These are phyloP conservation scores for Letharia columbiana DNA, from an alignment of 495 filamentous ascomycete species.

Conservation along the genomic window DNA sequence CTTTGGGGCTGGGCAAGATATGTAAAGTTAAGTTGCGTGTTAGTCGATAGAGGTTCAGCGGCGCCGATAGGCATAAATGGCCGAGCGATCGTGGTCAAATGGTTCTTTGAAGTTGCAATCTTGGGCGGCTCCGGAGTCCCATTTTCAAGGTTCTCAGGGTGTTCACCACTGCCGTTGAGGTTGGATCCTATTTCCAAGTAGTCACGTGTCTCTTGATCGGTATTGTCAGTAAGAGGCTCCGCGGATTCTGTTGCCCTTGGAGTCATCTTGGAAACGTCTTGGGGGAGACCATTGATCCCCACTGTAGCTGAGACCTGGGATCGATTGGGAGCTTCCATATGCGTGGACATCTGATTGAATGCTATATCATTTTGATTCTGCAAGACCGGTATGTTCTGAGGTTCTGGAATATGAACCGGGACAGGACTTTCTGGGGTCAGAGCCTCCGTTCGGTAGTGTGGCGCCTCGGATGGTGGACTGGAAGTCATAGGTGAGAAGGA, in stretches of 20 bases:
- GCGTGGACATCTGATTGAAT: constrained; percentile 59
- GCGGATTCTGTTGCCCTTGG: constrained; percentile 2
- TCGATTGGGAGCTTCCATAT: constrained; percentile 28
- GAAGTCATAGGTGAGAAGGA: constrained; percentile 49
- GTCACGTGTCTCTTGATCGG: background rate
- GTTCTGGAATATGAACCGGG: constrained; percentile 60
- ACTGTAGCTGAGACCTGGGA: constrained; percentile 2
- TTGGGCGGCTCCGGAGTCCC: constrained; percentile 23
- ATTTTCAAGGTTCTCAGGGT: constrained; percentile 42
- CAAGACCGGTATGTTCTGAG: constrained; percentile 61
- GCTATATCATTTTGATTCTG: constrained; percentile 64
- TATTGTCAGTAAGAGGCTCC: background rate
- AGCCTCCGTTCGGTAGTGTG: constrained; percentile 58
- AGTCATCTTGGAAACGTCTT: background rate
- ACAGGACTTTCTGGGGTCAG: constrained; percentile 65
- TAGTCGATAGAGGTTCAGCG: constrained; percentile 21
- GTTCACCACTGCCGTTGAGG: constrained; percentile 36
- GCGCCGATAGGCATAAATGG: constrained; percentile 26
- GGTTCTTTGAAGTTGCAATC: constrained; percentile 12
- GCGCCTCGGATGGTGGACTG: constrained; percentile 53
- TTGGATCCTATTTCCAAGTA: constrained; percentile 12
- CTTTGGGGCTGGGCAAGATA: constrained; percentile 16
- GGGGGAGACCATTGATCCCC: constrained; percentile 3
- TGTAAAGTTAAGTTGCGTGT: constrained; percentile 10
- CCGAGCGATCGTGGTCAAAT: constrained; percentile 19